phyloP scores from a whole-genome alignment of 176 grass and related monocot genomes.

The Elaeis guineensis region DNA sequence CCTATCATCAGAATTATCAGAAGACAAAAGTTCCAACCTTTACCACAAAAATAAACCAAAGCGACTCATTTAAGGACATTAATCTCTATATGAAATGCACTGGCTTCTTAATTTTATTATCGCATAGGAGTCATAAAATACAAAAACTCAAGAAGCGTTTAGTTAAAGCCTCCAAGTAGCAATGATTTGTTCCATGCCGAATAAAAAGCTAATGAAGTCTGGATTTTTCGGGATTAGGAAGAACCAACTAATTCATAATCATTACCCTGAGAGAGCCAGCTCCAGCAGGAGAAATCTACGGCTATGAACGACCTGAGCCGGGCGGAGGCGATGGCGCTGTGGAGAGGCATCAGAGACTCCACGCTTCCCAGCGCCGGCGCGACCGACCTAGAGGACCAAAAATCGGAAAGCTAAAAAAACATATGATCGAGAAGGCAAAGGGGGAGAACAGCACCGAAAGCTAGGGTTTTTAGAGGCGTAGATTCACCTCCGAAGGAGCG shows the following conservation, averaged over 20 bases:
- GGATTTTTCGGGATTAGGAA: neutral
- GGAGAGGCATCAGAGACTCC: slow-evolving; percentile 62
- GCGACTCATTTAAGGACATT: neutral
- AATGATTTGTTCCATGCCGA: too few relatives aligned
- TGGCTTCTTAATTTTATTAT: neutral
- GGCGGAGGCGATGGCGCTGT: slow-evolving; percentile 48
- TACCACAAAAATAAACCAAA: neutral
- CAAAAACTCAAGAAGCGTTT: too few relatives aligned
- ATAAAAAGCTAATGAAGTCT: too few relatives aligned
- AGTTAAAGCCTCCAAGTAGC: too few relatives aligned
- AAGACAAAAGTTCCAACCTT: slow-evolving; percentile 21
- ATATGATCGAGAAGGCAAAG: neutral
- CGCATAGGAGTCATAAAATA: too few relatives aligned
- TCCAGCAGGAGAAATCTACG: slow-evolving; percentile 52
- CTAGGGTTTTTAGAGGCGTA: neutral
- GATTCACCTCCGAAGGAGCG: slow-evolving; percentile 36
- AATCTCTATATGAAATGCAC: neutral
- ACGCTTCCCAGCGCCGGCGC: slow-evolving; percentile 29
- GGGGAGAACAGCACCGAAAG: neutral
- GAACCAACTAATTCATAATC: neutral
- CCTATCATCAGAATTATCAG: slow-evolving; percentile 43
- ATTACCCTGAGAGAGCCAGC: slow-evolving; percentile 66
- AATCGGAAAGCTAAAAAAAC: too few relatives aligned
- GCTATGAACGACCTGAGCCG: slow-evolving; percentile 65
- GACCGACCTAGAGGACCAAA: slow-evolving; percentile 7